phyloP scores from a whole-genome alignment of 306 rosid genomes.

The Medicago arabica region DNA sequence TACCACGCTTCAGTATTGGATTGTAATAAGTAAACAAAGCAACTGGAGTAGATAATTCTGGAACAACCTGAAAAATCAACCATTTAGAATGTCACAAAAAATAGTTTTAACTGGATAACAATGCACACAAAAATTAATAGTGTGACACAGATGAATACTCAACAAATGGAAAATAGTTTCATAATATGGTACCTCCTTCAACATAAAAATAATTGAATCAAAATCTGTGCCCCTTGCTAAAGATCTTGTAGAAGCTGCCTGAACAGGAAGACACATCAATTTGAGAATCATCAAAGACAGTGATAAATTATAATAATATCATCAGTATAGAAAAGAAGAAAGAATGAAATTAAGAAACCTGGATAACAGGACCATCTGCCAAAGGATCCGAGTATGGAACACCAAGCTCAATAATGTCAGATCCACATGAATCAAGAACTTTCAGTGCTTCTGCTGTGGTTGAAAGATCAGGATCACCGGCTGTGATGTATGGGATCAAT shows the following conservation, averaged over 20 bases:
- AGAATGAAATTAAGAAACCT: slow-evolving; percentile 54
- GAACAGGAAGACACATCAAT: slow-evolving; percentile 41
- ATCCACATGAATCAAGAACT: slow-evolving; percentile 83
- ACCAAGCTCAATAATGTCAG: slow-evolving; percentile 93
- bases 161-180: not conserved
- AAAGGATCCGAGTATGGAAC: slow-evolving; percentile 95
- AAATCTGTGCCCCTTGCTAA: slow-evolving; percentile 83
- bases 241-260: slow-evolving; percentile 97
- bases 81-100: slow-evolving; percentile 28
- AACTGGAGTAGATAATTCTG: slow-evolving; percentile 82
- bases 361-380: slow-evolving; percentile 99
- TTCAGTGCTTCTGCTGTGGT: slow-evolving; percentile 90
- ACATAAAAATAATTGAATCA: slow-evolving; percentile 69
- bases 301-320: not conserved
- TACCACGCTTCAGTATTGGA: slow-evolving; percentile 90
- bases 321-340: not conserved
- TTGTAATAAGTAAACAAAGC: slow-evolving; percentile 89
- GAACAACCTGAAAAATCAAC: slow-evolving; percentile 71
- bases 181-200: slow-evolving; percentile 76
- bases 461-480: slow-evolving; percentile 96
- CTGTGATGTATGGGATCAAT: slow-evolving; percentile 85
- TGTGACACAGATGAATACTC: not conserved
- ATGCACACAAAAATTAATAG: slow-evolving; percentile 9
- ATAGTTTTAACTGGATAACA: slow-evolving; percentile 9
- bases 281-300: slow-evolving; percentile 30